phyloP scores from a whole-genome alignment of 352 stramenopile species.

The Phytophthora pisi region DNA sequence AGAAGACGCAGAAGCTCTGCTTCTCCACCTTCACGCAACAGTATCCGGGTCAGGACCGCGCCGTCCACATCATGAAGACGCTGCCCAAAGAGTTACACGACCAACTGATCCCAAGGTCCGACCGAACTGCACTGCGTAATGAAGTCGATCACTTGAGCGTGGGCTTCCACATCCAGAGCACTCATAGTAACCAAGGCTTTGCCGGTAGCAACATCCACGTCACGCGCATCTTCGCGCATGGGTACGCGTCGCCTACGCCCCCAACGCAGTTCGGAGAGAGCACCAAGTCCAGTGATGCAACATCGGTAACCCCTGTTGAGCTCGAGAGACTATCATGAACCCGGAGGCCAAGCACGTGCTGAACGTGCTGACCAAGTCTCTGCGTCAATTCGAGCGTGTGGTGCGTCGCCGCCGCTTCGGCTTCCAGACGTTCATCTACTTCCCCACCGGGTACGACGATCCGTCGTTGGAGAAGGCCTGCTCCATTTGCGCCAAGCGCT shows the following conservation, averaged over 20 bases:
- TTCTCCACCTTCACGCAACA: slow-evolving; percentile 56
- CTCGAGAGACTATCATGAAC: slow-evolving; percentile 55
- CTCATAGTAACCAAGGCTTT: slow-evolving; percentile 21
- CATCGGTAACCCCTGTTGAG: slow-evolving; percentile 29
- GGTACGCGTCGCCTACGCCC: slow-evolving; percentile 54
- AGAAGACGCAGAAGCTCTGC: slow-evolving; percentile 49
- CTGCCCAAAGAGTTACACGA: slow-evolving; percentile 56
- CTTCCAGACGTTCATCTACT: slow-evolving; percentile 67
- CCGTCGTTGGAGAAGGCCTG: slow-evolving; percentile 37
- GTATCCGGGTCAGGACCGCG: slow-evolving; percentile 49
- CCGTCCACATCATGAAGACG: slow-evolving; percentile 70
- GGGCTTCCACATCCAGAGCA: slow-evolving; percentile 56
- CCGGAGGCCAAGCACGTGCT: slow-evolving; percentile 55
- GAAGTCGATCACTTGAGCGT: slow-evolving; percentile 61
- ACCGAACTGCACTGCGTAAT: slow-evolving; percentile 51
- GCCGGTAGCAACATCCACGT: slow-evolving; percentile 41
- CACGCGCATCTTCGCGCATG: slow-evolving; percentile 61
- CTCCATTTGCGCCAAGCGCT: slow-evolving; percentile 46
- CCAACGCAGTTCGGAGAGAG: slow-evolving; percentile 39
- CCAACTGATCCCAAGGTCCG: slow-evolving; percentile 43
- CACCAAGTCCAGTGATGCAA: slow-evolving; percentile 2
- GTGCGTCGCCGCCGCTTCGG: slow-evolving; percentile 61
- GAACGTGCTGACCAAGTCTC: slow-evolving; percentile 50
- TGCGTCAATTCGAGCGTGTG: slow-evolving; percentile 51
- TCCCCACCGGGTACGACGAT: slow-evolving; percentile 38